Evolutionary conservation across 1,284 basidiomycete species (phyloP).

Genomic region (Cystobasidium sp.): DNA sequence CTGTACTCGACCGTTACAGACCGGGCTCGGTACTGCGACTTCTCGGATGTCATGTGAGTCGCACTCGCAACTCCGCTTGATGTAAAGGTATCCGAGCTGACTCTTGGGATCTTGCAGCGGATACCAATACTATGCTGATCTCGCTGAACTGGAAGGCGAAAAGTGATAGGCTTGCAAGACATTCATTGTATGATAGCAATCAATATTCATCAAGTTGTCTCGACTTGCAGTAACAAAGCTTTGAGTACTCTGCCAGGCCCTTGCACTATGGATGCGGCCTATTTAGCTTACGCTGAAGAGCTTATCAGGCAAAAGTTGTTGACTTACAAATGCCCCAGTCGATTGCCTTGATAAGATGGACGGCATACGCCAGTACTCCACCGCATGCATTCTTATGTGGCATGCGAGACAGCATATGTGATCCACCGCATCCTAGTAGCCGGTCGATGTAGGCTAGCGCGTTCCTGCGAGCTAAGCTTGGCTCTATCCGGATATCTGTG

Average conservation of each 20-base stretch:
- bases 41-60: slow-evolving; percentile 22
- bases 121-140: slow-evolving; percentile 24
- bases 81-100: background rate
- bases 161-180: background rate
- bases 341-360: slow-evolving; percentile 8
- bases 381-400: slow-evolving; percentile 17
- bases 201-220: background rate
- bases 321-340: slow-evolving; percentile 18
- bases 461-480: slow-evolving; percentile 18
- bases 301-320: background rate
- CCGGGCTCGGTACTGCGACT: slow-evolving; percentile 17
- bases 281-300: background rate
- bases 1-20: slow-evolving; percentile 11
- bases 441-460: slow-evolving; percentile 15
- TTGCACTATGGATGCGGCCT: background rate
- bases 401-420: slow-evolving; percentile 1
- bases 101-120: background rate
- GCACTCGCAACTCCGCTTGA: background rate
- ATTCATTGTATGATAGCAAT: background rate
- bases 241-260: slow-evolving; percentile 21
- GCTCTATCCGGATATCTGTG: slow-evolving; percentile 3
- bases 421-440: slow-evolving; percentile 5
- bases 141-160: slow-evolving; percentile 12
- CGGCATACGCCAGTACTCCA: slow-evolving; percentile 14
- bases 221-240: background rate